These are phyloP conservation scores for Bremia lactucae DNA, from an alignment of 352 stramenopile genomes.

Conservation along the genomic window DNA sequence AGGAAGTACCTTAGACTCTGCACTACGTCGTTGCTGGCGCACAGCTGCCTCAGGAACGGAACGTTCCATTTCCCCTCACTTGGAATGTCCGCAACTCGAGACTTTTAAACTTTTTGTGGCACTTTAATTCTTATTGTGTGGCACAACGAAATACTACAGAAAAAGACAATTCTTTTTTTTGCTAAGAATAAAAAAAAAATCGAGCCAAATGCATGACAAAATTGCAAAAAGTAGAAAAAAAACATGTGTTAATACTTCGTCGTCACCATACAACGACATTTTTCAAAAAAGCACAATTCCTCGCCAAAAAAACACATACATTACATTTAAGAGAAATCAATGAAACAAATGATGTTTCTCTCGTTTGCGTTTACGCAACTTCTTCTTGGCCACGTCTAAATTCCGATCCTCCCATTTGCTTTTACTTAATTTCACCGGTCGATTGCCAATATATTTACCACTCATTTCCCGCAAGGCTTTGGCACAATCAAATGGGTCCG, in stretches of 20 bases:
- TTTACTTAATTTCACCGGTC: slow-evolving; percentile 91
- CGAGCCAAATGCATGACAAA: no score
- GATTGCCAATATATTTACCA: slow-evolving; percentile 91
- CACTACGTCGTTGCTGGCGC: slow-evolving; percentile 12
- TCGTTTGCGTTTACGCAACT: slow-evolving; percentile 76
- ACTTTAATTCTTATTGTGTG: no score
- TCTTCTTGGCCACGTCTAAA: slow-evolving; percentile 84
- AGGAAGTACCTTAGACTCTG: slow-evolving; percentile 6
- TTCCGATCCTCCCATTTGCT: slow-evolving; percentile 94
- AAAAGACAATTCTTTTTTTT: slow-evolving; percentile 3
- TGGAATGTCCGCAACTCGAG: slow-evolving; percentile 7
- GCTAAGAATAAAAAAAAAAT: no score
- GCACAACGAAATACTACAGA: slow-evolving; percentile 3
- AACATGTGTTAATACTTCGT: no score
- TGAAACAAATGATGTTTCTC: slow-evolving; percentile 75
- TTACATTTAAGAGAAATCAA: slow-evolving; percentile 6
- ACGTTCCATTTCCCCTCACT: slow-evolving; percentile 33
- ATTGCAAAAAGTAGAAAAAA: no score
- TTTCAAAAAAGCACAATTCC: neutral
- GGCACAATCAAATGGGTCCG: slow-evolving; percentile 90
- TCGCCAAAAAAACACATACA: neutral
- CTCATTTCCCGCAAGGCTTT: slow-evolving; percentile 94
- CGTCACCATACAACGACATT: no score
- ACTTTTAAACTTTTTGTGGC: slow-evolving; percentile 7
- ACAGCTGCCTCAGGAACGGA: slow-evolving; percentile 44